These are phyloP conservation scores for Gossypium australe DNA, from an alignment of 345 rosid species.

Conservation along the genomic window DNA sequence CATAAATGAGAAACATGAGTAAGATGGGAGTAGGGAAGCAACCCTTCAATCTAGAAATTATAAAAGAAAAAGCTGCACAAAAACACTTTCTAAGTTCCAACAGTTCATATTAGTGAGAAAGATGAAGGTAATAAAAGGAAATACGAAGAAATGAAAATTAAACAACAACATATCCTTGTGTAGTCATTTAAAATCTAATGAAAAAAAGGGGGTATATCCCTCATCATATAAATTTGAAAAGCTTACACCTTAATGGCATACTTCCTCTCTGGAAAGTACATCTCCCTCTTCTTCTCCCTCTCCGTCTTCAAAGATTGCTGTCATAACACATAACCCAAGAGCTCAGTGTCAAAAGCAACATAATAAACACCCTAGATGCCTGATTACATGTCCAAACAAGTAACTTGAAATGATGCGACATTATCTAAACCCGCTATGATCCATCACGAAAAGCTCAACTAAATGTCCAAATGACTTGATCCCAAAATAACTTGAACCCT, in stretches of 20 bases:
- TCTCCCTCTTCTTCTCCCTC: slow-evolving; percentile 62
- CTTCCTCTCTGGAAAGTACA: slow-evolving; percentile 68
- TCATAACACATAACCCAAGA: slow-evolving; percentile 3
- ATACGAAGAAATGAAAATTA: not conserved
- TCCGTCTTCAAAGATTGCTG: slow-evolving; percentile 62
- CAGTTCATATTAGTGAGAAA: not conserved
- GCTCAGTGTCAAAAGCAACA: not conserved
- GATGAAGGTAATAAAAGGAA: not conserved
- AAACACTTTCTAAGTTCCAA: not conserved
- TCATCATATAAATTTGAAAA: not conserved
- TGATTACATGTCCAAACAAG: no score
- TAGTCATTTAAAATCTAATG: not conserved
- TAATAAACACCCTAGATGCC: not conserved
- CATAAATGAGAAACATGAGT: not conserved
- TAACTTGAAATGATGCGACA: no score
- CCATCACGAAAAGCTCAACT: no score
- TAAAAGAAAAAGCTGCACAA: not conserved
- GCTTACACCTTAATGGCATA: slow-evolving; percentile 44
- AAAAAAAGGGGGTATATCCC: not conserved
- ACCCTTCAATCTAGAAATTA: not conserved
- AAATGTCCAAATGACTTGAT: no score
- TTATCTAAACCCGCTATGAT: no score
- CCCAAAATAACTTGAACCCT: no score
- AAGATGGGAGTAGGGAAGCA: not conserved
- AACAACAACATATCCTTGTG: not conserved